A percentile compares a stretch with the other conserved stretches of the same genome.
These are phyloP conservation scores for Cajanus cajan DNA, from an alignment of 306 rosid species.

Conservation along the genomic window DNA sequence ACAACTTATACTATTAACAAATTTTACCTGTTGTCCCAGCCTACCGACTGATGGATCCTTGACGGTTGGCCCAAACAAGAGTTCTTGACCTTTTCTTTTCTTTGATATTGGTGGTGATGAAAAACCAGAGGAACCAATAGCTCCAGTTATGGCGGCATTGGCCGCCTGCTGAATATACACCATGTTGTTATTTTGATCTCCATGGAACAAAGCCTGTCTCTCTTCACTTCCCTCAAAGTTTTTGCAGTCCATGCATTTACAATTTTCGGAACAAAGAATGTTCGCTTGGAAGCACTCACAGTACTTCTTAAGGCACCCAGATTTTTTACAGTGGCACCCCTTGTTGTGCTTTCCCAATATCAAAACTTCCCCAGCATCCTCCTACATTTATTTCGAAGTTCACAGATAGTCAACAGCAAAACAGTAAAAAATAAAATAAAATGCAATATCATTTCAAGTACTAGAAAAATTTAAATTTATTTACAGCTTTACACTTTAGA, in stretches of 20 bases:
- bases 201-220: slow-evolving; percentile 94
- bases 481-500: slow-evolving; percentile 14
- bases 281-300: slow-evolving; percentile 99
- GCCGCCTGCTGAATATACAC: slow-evolving; percentile 92
- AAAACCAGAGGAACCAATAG: slow-evolving; percentile 97
- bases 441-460: neutral
- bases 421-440: neutral
- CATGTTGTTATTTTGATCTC: slow-evolving; percentile 87
- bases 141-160: slow-evolving; percentile 99
- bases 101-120: slow-evolving; percentile 76
- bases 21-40: slow-evolving; percentile 78
- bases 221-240: slow-evolving; percentile 99
- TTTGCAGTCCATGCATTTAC: slow-evolving; percentile 99
- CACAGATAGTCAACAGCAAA: slow-evolving; percentile 27
- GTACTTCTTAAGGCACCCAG: slow-evolving; percentile 98
- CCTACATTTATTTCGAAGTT: slow-evolving; percentile 53
- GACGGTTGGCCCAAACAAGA: slow-evolving; percentile 54
- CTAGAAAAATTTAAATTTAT: slow-evolving; percentile 6
- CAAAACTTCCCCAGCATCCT: slow-evolving; percentile 88
- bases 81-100: slow-evolving; percentile 82
- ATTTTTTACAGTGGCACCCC: slow-evolving; percentile 98
- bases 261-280: slow-evolving; percentile 98
- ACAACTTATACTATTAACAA: neutral
- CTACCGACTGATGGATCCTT: slow-evolving; percentile 70
- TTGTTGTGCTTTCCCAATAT: slow-evolving; percentile 93